Conservation (phyloP, 2,329 filamentous ascomycete genomes). For the Apiospora marii region DNA sequence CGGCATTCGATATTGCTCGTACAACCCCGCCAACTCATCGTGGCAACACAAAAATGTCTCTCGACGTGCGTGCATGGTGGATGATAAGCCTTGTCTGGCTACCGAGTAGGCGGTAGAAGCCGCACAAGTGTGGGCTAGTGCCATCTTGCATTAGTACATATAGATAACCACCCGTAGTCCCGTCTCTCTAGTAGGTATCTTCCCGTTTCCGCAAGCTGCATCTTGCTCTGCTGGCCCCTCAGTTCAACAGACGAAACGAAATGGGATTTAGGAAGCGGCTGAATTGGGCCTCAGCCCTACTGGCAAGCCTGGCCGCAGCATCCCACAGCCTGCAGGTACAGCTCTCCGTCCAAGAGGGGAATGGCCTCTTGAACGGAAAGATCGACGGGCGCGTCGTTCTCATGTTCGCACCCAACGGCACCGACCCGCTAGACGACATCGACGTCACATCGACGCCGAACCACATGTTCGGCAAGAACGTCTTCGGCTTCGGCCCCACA, state of each 20-base stretch:
- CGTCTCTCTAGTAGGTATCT: not conserved
- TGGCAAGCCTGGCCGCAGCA: not conserved
- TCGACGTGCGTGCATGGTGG: not conserved
- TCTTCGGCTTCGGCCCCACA: slow-evolving; percentile 30
- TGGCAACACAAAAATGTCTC: not conserved
- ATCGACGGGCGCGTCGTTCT: slow-evolving; percentile 36
- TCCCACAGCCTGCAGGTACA: slow-evolving; percentile 23
- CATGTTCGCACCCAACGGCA: slow-evolving; percentile 36
- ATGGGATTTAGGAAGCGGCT: not conserved
- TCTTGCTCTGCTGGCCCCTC: not conserved
- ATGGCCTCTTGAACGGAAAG: slow-evolving; percentile 29
- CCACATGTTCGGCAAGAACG: slow-evolving; percentile 35
- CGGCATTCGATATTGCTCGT: not conserved
- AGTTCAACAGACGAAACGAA: not conserved
- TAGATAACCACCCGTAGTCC: not conserved
- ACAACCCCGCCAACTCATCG: not conserved
- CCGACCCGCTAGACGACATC: slow-evolving; percentile 34
- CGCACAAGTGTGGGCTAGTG: not conserved
- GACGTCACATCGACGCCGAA: slow-evolving; percentile 35
- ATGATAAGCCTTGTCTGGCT: not conserved
- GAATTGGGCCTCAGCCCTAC: not conserved
- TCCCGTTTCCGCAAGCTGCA: not conserved
- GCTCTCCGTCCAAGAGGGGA: slow-evolving; percentile 36
- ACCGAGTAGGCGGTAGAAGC: not conserved
- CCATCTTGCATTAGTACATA: not conserved